Base-by-base conservation (phyloP, 345 rosid species). In the Eucalyptus marginata region DNA sequence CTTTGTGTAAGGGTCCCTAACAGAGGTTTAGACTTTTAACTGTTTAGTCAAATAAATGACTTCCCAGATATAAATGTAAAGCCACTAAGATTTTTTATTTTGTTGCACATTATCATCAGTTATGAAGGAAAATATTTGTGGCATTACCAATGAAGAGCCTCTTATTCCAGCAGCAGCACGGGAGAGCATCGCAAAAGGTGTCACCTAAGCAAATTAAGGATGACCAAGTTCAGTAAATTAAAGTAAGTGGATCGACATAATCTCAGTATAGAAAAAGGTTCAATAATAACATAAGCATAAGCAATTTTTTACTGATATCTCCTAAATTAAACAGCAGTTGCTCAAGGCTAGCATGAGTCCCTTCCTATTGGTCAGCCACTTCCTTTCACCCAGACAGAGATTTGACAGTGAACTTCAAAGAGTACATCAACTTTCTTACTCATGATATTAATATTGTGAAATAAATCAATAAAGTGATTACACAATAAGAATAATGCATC, bases 111-210 rank as follows among this genome's bases (percentile, higher is more conserved):
- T 81, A 25, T 24, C 29, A 88, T 43, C 58, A 50, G 43, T 59
- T 52, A 68, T 43, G 27, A 17, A 50, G 47, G 62, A 86, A 33
- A 62, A 5, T 10, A 54, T 40, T 49, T 52, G 33, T 24, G 31
- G 17, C 93, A 50, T 92, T 95, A 98, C 99, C 99, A 98, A 86
- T 87, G 99, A 94, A 86, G 98, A 94, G 89, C 99, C 99, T 92
- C 99, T 94, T 81, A 97, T 98, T 92, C 99, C 99, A 29, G 99
- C 99, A 56, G 99, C 95, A 87, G 97, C 90, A 54, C 99, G 96
- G 62, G 99, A 98, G 71, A 98, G 95, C 99, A 98, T 96, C 49
- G 99, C 99, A 92, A 95, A 97, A 88, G 98, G 99, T 6, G 99
- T 98, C 87, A 96, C 96, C 99, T 98, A 91, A 86, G 92, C 90